Percentiles rank a stretch among this genome's conserved stretches.
Conservation (phyloP, 768 basidiomycete species). For the Tulasnella sp. region DNA sequence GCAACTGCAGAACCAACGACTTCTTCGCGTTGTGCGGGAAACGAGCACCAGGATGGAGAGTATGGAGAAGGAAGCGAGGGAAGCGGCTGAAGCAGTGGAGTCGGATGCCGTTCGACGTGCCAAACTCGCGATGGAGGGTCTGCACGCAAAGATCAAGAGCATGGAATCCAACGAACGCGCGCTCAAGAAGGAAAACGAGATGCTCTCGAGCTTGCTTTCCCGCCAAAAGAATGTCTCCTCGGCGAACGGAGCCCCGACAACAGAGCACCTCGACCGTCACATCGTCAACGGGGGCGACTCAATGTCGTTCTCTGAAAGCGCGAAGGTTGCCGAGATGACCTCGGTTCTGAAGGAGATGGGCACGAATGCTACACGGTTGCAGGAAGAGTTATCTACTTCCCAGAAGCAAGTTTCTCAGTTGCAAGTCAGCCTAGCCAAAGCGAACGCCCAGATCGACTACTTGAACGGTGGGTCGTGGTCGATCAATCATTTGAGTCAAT, state of each 20-base stretch:
- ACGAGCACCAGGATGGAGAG: slow-evolving; percentile 76
- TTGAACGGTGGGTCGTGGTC: slow-evolving; percentile 44
- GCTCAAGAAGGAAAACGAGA: slow-evolving; percentile 79
- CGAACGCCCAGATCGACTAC: slow-evolving; percentile 70
- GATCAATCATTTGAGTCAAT: background rate
- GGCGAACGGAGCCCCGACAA: slow-evolving; percentile 9
- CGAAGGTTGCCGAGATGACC: slow-evolving; percentile 9
- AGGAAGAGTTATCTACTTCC: slow-evolving; percentile 54
- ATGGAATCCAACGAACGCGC: slow-evolving; percentile 71
- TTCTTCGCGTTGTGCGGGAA: slow-evolving; percentile 72
- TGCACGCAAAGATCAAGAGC: slow-evolving; percentile 65
- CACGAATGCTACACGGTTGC: slow-evolving; percentile 55
- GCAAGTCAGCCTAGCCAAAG: slow-evolving; percentile 62
- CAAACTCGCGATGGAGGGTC: slow-evolving; percentile 68
- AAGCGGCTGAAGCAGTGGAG: slow-evolving; percentile 59
- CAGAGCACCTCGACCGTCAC: background rate
- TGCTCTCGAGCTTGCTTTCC: slow-evolving; percentile 62
- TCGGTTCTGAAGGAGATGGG: slow-evolving; percentile 47
- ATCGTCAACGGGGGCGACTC: slow-evolving; percentile 21
- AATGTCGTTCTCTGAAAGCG: background rate
- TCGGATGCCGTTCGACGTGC: slow-evolving; percentile 69
- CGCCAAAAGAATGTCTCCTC: slow-evolving; percentile 32
- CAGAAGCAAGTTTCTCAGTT: slow-evolving; percentile 59
- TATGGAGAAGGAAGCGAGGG: slow-evolving; percentile 67
- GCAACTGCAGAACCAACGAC: slow-evolving; percentile 86